phyloP scores from a whole-genome alignment of 257 asterid species.

The Nicotiana sylvestris region DNA sequence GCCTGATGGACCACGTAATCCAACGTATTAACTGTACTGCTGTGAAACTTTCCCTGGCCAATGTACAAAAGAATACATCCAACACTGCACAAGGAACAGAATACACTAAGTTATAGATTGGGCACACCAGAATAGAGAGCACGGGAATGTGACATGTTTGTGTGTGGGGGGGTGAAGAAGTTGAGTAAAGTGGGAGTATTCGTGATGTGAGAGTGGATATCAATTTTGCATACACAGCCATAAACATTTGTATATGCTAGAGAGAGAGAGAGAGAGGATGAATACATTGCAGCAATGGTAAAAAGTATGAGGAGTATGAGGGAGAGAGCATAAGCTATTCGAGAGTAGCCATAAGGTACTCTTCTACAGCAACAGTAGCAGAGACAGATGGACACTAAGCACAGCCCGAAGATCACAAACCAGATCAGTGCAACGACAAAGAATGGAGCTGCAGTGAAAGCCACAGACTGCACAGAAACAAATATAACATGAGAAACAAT shows the following conservation, averaged over 20 bases:
- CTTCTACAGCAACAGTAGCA: slow-evolving; percentile 51
- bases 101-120: slow-evolving; percentile 8
- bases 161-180: neutral
- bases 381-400: slow-evolving; percentile 42
- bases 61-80: slow-evolving; percentile 69
- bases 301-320: slow-evolving; percentile 60
- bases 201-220: neutral
- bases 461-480: slow-evolving; percentile 58
- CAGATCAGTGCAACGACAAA: slow-evolving; percentile 56
- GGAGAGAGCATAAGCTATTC: slow-evolving; percentile 62
- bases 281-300: slow-evolving; percentile 55
- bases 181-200: neutral
- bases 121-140: neutral
- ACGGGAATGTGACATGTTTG: neutral
- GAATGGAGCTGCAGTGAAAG: slow-evolving; percentile 60
- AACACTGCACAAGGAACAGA: slow-evolving; percentile 45
- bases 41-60: slow-evolving; percentile 62
- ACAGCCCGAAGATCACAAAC: slow-evolving; percentile 55
- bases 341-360: slow-evolving; percentile 60
- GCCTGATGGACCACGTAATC: slow-evolving; percentile 63
- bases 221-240: neutral
- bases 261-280: slow-evolving; percentile 8
- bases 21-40: slow-evolving; percentile 45
- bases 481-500: slow-evolving; percentile 17
- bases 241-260: neutral